Evolutionary conservation across 2,329 filamentous ascomycete species (phyloP), one percentile per base, ranked within the genome.

Genomic region (Ophiostoma pallidulum): DNA sequence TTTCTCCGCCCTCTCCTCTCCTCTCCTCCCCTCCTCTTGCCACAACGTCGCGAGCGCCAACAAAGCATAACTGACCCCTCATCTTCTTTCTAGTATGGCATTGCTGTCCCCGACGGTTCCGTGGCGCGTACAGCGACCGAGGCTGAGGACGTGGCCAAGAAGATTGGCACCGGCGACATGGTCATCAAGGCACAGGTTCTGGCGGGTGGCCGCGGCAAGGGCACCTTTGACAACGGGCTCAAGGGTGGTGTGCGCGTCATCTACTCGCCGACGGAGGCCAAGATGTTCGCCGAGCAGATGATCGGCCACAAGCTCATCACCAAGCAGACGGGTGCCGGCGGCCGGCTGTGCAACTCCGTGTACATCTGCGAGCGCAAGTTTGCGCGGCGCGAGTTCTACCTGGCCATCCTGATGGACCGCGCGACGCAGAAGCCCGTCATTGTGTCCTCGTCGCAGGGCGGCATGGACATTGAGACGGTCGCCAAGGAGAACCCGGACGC

Each of bases 331-430:
- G 92, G 92, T 67, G 87, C 91, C 59, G 79, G 71, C 60, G 92
- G 92, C 64, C 88, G 92, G 67, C 80, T 94, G 66, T 98, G 92
- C 80, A 97, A 86, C 71, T 80, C 90, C 55, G 92, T 98, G 66
- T 97, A 94, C 77, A 97, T 98, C 66, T 94, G 91, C 73, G 92
- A 98, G 79, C 90, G 92, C 78, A 98, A 98, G 77, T 98, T 96
- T 64, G 92, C 92, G 60, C 89, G 92, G 59, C 85, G 92, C 65
- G 92, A 98, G 72, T 98, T 98, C 76, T 98, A 98, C 77, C 83
- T 98, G 51, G 92, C 92, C 62, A 84, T 98, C 62, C 83, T 98
- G 61, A 97, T 98, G 92, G 92, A 98, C 75, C 88, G 92, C 63
- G 80, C 77, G 58, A 83, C 85, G 44, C 92, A 97, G 73, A 77